Conservation (phyloP, 164 flowering plant species). For the Tetracentron sinense region DNA sequence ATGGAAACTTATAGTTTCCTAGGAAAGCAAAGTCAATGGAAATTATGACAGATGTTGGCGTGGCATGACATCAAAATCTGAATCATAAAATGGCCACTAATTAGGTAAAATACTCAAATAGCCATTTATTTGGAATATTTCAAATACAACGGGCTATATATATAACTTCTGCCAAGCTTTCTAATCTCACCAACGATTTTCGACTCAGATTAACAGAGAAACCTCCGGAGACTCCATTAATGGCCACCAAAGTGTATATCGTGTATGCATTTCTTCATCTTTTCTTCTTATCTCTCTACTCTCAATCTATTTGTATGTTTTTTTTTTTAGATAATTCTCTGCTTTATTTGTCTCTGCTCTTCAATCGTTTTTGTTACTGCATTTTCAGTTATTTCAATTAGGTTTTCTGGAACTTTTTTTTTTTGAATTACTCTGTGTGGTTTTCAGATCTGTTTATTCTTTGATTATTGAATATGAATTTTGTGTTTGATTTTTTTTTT, state of each 20-base stretch:
- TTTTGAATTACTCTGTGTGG: not conserved
- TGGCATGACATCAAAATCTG: not conserved
- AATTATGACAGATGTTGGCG: not conserved
- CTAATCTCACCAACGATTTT: not conserved
- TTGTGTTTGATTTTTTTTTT: too few relatives aligned
- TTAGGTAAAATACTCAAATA: not conserved
- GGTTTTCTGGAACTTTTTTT: not conserved
- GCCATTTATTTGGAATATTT: too few relatives aligned
- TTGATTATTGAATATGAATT: too few relatives aligned
- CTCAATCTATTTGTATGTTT: not conserved
- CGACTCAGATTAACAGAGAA: not conserved
- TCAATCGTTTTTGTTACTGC: not conserved
- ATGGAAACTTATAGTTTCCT: too few relatives aligned
- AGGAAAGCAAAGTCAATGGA: too few relatives aligned
- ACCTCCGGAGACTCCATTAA: not conserved
- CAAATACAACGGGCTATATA: not conserved
- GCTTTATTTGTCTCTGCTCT: not conserved
- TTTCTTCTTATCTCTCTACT: not conserved
- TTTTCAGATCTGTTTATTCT: not conserved
- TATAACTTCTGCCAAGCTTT: not conserved
- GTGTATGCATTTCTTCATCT: not conserved
- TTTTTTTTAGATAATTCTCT: not conserved
- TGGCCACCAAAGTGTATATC: constrained; percentile 2
- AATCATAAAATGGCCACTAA: not conserved
- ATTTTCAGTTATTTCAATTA: not conserved